Base-by-base conservation (phyloP, 805 yeast genomes). In the Schizosaccharomyces lindneri region DNA sequence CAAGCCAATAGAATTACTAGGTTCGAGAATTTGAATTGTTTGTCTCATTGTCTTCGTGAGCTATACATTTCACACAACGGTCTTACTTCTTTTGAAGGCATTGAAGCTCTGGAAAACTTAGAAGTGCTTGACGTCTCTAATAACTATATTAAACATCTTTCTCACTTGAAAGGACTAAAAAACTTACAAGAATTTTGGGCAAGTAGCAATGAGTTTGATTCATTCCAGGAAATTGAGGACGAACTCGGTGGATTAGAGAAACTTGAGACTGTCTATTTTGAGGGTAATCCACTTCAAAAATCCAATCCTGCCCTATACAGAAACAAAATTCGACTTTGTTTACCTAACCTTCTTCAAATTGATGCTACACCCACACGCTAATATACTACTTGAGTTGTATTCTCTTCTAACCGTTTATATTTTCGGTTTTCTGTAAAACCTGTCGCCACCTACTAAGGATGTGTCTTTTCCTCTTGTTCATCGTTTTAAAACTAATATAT, bases 171-270 rank as follows among this genome's bases (percentile, higher is more conserved):
- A 0, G 93, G 85, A 66, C 76, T 93, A 63, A 70, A 65, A 0
- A 68, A 82, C n/a, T 75, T 93, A 63, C 88, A 95, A 7, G 99
- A 93, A 71, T 74, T 93, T 62, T 93, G 99, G 98, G 87, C 94
- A 31, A 85, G 95, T 0, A 79, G 80, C 67, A 93, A 90, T 71
- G 71, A 79, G 66, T 70, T 93, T 27, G 78, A 79, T 43, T 75
- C 80, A 51, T 89, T 85, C 71, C 81, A 82, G 43, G 83, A 87
- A 61, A 73, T 93, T 59, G 82, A 80, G 61, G 70, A 77, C 24
- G 82, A 87, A 68, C 76, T 93, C 63, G 80, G 81, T 15, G 73
- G 74, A 48, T 73, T 87, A 61, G 78, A 80, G 1, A 74, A 78
- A 5, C 74, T 93, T 61, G 95, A 87, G 61, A 87, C 95, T 0